These are phyloP conservation scores for Phytophthora capsici DNA, from an alignment of 352 stramenopile species.

Conservation along the genomic window DNA sequence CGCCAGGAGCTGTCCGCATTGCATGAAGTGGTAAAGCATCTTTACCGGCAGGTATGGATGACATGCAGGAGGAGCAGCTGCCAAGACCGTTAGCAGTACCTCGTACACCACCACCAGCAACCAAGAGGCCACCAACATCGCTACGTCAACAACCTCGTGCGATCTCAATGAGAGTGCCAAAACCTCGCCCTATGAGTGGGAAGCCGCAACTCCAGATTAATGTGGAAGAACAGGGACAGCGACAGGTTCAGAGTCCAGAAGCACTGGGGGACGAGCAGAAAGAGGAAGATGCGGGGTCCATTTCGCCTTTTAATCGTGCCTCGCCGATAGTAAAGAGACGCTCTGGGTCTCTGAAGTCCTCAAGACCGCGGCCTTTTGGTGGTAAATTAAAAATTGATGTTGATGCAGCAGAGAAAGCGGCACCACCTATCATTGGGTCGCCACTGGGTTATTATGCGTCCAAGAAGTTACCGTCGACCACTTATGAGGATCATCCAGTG, in stretches of 20 bases:
- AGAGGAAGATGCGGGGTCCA: neutral
- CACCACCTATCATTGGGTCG: slow-evolving; percentile 41
- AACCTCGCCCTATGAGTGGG: slow-evolving; percentile 9
- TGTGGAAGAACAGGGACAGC: neutral
- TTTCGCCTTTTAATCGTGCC: neutral
- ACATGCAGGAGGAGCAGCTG: neutral
- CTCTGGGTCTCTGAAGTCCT: slow-evolving; percentile 8
- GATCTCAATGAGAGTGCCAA: slow-evolving; percentile 9
- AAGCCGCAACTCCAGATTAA: slow-evolving; percentile 13
- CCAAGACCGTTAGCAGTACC: neutral
- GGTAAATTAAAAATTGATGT: slow-evolving; percentile 58
- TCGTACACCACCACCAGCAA: neutral
- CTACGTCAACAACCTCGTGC: slow-evolving; percentile 14
- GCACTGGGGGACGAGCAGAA: slow-evolving; percentile 13
- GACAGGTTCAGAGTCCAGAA: slow-evolving; percentile 8
- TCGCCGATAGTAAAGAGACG: slow-evolving; percentile 8
- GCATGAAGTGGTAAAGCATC: slow-evolving; percentile 11
- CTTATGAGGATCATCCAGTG: slow-evolving; percentile 40
- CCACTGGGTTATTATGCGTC: slow-evolving; percentile 55
- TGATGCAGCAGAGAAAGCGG: slow-evolving; percentile 34
- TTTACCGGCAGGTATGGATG: slow-evolving; percentile 9
- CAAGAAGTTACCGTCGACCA: slow-evolving; percentile 45
- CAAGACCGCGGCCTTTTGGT: slow-evolving; percentile 23
- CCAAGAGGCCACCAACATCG: slow-evolving; percentile 1
- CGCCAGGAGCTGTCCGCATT: slow-evolving; percentile 4